phyloP scores from a whole-genome alignment of 805 yeast species.

The Metschnikowia reukaufii region DNA sequence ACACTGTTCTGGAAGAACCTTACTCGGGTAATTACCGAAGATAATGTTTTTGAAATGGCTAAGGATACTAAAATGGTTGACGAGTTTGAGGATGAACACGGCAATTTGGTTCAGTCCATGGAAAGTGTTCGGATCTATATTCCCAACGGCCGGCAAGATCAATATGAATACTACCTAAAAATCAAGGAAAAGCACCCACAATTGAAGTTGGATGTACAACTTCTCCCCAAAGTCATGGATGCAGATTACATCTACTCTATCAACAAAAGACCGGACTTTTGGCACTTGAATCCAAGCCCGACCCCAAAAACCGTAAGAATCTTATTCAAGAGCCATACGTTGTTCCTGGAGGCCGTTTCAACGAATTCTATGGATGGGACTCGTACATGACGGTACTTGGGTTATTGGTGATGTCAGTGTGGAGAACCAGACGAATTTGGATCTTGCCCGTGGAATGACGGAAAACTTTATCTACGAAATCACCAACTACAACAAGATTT shows the following conservation, averaged over 20 bases:
- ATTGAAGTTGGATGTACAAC: slow-evolving; percentile 66
- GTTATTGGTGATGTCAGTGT: slow-evolving; percentile 55
- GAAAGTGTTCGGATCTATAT: slow-evolving; percentile 76
- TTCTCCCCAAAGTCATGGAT: slow-evolving; percentile 71
- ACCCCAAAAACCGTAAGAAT: slow-evolving; percentile 51
- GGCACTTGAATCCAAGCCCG: slow-evolving; percentile 69
- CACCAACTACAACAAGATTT: slow-evolving; percentile 83
- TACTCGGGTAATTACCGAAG: slow-evolving; percentile 66
- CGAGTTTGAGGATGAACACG: slow-evolving; percentile 36
- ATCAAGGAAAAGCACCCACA: slow-evolving; percentile 58
- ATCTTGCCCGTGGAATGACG: slow-evolving; percentile 84
- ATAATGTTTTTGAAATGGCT: slow-evolving; percentile 68
- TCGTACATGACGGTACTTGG: slow-evolving; percentile 92
- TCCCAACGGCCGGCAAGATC: slow-evolving; percentile 68
- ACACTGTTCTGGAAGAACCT: slow-evolving; percentile 79
- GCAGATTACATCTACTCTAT: slow-evolving; percentile 75
- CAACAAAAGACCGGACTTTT: slow-evolving; percentile 77
- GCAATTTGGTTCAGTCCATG: slow-evolving; percentile 36
- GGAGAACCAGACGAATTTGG: slow-evolving; percentile 45
- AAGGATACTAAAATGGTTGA: slow-evolving; percentile 72
- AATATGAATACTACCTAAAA: slow-evolving; percentile 62
- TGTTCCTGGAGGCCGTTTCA: slow-evolving; percentile 97
- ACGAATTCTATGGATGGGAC: slow-evolving; percentile 98
- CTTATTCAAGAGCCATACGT: slow-evolving; percentile 77
- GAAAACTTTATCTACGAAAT: slow-evolving; percentile 91